Conservation (phyloP, 371 early-diverging fungal species). For the Mortierella polycephala region DNA sequence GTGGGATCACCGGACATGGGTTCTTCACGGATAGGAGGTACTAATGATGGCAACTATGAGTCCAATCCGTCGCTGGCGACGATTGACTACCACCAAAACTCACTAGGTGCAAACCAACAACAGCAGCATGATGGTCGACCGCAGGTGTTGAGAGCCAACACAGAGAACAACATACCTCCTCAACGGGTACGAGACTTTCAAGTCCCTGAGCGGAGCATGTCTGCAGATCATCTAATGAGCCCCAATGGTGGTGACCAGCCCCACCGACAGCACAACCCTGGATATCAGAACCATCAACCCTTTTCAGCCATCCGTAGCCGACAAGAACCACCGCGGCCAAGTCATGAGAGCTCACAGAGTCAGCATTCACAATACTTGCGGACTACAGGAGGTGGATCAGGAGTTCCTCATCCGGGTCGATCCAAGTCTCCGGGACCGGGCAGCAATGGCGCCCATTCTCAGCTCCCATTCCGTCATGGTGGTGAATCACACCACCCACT, state of each 20-base stretch:
- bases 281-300: conserved; percentile 5
- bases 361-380: conserved; percentile 10
- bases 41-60: background rate
- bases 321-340: conserved; percentile 27
- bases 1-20: conserved; percentile 5
- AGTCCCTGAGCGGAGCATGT: conserved; percentile 32
- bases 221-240: conserved; percentile 22
- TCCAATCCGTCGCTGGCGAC: conserved; percentile 23
- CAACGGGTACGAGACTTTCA: conserved; percentile 7
- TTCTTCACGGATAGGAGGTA: conserved; percentile 3
- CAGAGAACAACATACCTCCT: conserved; percentile 1
- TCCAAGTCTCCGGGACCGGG: conserved; percentile 11
- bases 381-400: background rate
- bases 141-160: conserved; percentile 19
- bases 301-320: background rate
- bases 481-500: conserved; percentile 18
- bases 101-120: background rate
- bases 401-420: conserved; percentile 1
- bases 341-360: conserved; percentile 42
- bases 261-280: background rate
- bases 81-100: conserved; percentile 12
- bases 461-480: conserved; percentile 4
- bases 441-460: conserved; percentile 5
- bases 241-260: conserved; percentile 5
- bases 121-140: conserved; percentile 16